Evolutionary conservation across 2,329 filamentous ascomycete genomes (phyloP).

Genomic region (Conoideocrella luteorostrata): DNA sequence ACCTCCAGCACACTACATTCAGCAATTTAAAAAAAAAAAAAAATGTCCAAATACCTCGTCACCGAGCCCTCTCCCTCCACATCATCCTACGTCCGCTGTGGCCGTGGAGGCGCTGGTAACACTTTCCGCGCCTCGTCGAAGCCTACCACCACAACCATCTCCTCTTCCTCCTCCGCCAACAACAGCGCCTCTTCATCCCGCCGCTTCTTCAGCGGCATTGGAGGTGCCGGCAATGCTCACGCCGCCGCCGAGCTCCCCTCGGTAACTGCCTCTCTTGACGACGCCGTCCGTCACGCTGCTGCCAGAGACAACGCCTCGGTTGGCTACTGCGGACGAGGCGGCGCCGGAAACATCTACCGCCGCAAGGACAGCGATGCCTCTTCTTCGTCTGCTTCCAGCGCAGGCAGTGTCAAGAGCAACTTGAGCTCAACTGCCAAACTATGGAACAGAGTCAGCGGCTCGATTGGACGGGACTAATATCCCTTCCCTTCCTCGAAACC

Average conservation of each 20-base stretch:
- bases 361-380: constrained; percentile 27
- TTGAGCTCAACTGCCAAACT: constrained; percentile 25
- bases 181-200: constrained; percentile 28
- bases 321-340: constrained; percentile 61
- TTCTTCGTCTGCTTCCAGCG: constrained; percentile 14
- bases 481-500: too few species aligned
- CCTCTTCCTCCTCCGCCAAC: constrained; percentile 39
- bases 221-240: constrained; percentile 59
- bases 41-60: constrained; percentile 25
- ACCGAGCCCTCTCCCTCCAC: constrained; percentile 26
- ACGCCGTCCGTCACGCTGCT: constrained; percentile 38
- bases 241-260: constrained; percentile 32
- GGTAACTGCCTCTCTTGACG: constrained; percentile 41
- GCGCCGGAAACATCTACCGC: constrained; percentile 60
- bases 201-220: constrained; percentile 59
- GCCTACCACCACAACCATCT: constrained; percentile 34
- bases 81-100: constrained; percentile 38
- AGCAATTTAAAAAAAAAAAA: constrained; percentile 3
- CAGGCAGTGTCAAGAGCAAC: constrained; percentile 29
- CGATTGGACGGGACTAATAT: constrained; percentile 23
- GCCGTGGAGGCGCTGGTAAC: constrained; percentile 52
- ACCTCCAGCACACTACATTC: background rate
- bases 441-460: constrained; percentile 27
- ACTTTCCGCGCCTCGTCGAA: constrained; percentile 41
- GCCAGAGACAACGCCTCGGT: constrained; percentile 34